Evolutionary conservation across 306 rosid species (phyloP).

Genomic region (Glycine soja): DNA sequence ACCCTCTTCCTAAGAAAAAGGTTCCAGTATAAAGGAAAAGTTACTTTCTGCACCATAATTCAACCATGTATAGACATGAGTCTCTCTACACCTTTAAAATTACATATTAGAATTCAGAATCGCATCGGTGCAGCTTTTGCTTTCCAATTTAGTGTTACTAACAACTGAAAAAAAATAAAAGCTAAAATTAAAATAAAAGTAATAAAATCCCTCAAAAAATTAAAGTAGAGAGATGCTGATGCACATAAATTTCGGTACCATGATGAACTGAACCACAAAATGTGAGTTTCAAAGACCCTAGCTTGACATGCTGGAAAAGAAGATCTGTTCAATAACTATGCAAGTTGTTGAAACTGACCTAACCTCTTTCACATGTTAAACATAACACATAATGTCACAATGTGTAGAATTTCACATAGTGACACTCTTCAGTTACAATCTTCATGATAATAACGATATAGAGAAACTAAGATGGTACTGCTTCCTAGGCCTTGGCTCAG

Average conservation of each 20-base stretch:
- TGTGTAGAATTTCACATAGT: constrained; percentile 23
- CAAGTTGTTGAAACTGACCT: constrained; percentile 36
- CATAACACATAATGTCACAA: constrained; percentile 36
- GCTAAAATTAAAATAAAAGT: background rate
- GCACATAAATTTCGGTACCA: constrained; percentile 27
- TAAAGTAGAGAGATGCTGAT: constrained; percentile 32
- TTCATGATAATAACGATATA: background rate
- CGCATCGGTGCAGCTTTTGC: background rate
- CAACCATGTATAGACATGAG: background rate
- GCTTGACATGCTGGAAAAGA: constrained; percentile 18
- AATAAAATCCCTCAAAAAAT: background rate
- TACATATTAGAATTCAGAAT: constrained; percentile 34
- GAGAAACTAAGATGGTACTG: background rate
- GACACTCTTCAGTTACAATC: constrained; percentile 32
- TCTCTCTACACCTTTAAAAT: constrained; percentile 10
- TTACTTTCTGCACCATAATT: constrained; percentile 32
- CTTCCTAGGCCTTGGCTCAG: constrained; percentile 17
- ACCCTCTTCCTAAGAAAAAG: constrained; percentile 22
- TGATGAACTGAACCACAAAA: background rate
- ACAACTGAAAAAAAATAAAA: background rate
- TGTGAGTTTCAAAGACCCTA: constrained; percentile 22
- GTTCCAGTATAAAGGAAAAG: background rate
- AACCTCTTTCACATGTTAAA: constrained; percentile 34
- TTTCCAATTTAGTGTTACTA: background rate
- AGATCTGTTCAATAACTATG: constrained; percentile 29